Conservation (phyloP, 1,284 basidiomycete species). For the Tylopilus orsonianus region DNA sequence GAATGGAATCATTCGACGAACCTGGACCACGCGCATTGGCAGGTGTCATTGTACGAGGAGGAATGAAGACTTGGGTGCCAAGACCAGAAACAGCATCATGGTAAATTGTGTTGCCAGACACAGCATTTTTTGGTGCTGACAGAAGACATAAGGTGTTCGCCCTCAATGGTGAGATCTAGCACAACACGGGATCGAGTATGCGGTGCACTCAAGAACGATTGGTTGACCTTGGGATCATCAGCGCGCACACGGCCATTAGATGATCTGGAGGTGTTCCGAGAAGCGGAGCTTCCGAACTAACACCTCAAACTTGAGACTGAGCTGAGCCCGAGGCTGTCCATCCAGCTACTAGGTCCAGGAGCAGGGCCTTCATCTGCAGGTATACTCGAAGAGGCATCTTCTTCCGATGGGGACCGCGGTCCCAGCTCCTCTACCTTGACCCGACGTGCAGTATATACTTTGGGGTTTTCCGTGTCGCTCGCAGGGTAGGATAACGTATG, state of each 20-base stretch:
- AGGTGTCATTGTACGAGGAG: constrained; percentile 45
- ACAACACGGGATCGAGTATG: constrained; percentile 20
- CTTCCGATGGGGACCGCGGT: constrained; percentile 32
- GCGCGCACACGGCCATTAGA: constrained; percentile 32
- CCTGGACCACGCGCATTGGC: constrained; percentile 26
- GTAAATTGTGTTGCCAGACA: constrained; percentile 55
- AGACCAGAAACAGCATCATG: constrained; percentile 58
- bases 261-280: constrained; percentile 39
- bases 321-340: constrained; percentile 39
- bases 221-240: constrained; percentile 47
- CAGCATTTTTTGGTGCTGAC: constrained; percentile 52
- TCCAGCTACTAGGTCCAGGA: constrained; percentile 34
- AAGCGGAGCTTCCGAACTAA: constrained; percentile 46
- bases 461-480: constrained; percentile 47
- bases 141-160: constrained; percentile 54
- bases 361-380: constrained; percentile 26
- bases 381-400: constrained; percentile 22
- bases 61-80: constrained; percentile 46
- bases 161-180: constrained; percentile 38
- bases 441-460: constrained; percentile 57
- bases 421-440: constrained; percentile 52
- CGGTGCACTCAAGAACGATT: constrained; percentile 32
- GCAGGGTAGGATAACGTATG: constrained; percentile 36
- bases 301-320: constrained; percentile 49
- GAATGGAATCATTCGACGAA: constrained; percentile 10